These are phyloP conservation scores for Globisporangium lucens DNA, from an alignment of 352 stramenopile species.

Conservation along the genomic window DNA sequence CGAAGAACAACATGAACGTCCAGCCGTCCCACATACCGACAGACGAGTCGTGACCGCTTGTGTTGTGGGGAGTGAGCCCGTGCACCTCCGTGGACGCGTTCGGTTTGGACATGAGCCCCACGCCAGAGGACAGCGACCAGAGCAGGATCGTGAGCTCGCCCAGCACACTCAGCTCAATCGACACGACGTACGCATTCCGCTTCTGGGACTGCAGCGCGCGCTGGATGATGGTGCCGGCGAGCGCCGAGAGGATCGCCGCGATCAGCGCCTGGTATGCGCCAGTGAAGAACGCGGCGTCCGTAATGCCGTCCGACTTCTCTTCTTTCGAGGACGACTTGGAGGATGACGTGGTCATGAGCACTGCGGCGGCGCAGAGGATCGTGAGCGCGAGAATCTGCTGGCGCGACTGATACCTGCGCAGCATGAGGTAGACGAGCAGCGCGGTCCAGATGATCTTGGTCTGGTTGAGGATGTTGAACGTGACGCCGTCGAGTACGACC, in stretches of 20 bases:
- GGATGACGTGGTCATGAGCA: constrained; percentile 67
- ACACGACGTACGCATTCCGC: constrained; percentile 77
- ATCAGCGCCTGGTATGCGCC: constrained; percentile 74
- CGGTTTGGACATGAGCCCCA: constrained; percentile 17
- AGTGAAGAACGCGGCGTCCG: constrained; percentile 54
- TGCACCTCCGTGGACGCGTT: constrained; percentile 14
- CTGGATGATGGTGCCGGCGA: constrained; percentile 79
- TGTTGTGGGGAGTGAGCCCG: constrained; percentile 8
- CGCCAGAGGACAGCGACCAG: constrained; percentile 36
- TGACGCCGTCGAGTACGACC: constrained; percentile 73
- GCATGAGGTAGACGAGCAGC: constrained; percentile 74
- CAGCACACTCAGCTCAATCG: constrained; percentile 73
- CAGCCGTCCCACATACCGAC: constrained; percentile 63
- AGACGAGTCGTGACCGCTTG: constrained; percentile 11
- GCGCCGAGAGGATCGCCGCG: constrained; percentile 62
- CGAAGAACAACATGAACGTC: constrained; percentile 57
- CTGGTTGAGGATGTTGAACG: constrained; percentile 86
- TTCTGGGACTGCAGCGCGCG: constrained; percentile 64
- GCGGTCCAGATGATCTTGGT: constrained; percentile 89
- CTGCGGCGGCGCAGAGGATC: constrained; percentile 63
- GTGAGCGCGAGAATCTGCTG: constrained; percentile 69
- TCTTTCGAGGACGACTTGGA: constrained; percentile 19
- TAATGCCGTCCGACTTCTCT: background rate
- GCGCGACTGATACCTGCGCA: constrained; percentile 63
- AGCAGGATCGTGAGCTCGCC: constrained; percentile 56